A percentile compares a stretch with the other conserved stretches of the same genome.
phyloP scores from a whole-genome alignment of 768 basidiomycete genomes.

The Tephrocybe sp. region DNA sequence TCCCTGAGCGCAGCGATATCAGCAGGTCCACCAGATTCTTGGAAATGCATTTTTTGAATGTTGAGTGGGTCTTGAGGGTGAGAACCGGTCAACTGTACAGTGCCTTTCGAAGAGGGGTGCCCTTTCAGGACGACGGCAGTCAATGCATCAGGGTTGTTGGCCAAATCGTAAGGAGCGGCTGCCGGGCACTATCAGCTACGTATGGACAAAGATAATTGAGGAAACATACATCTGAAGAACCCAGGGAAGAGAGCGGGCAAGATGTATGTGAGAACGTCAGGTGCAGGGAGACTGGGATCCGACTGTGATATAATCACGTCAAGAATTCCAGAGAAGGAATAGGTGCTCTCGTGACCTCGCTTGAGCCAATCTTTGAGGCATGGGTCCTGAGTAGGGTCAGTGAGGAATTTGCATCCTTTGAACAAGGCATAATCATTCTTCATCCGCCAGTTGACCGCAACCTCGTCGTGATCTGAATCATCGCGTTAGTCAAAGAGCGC shows the following conservation, averaged over 20 bases:
- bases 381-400: conserved; percentile 24
- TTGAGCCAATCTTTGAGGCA: conserved; percentile 26
- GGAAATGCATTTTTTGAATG: conserved; percentile 28
- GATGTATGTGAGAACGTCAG: conserved; percentile 26
- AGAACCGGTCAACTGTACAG: conserved; percentile 26
- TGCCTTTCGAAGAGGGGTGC: conserved; percentile 27
- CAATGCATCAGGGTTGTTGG: conserved; percentile 20
- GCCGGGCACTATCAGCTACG: background rate
- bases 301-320: conserved; percentile 23
- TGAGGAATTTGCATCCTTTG: conserved; percentile 23
- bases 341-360: conserved; percentile 21
- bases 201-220: background rate
- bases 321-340: conserved; percentile 24
- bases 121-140: conserved; percentile 25
- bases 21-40: conserved; percentile 19
- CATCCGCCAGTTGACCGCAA: conserved; percentile 26
- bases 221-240: conserved; percentile 21
- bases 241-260: conserved; percentile 23
- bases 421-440: conserved; percentile 26
- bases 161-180: conserved; percentile 1
- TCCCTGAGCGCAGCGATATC: conserved; percentile 25
- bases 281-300: conserved; percentile 16
- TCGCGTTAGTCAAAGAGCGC: background rate
- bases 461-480: conserved; percentile 28
- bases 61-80: conserved; percentile 27